phyloP scores from a whole-genome alignment of 805 yeast species.

The Metschnikowia dekortorum region DNA sequence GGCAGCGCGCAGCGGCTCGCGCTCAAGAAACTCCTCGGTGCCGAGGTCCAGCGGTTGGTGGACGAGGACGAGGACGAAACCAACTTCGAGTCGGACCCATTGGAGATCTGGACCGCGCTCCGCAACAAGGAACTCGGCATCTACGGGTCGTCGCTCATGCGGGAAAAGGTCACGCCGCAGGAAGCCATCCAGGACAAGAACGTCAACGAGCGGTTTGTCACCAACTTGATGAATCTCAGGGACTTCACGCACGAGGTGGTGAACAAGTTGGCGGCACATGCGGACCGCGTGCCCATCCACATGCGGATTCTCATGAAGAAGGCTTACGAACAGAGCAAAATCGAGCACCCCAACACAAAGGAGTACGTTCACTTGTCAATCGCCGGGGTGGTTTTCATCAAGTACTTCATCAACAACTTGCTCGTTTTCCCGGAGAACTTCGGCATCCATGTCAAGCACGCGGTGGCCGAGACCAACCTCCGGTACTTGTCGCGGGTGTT shows the following conservation, averaged over 20 bases:
- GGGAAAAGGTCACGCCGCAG: slow-evolving; percentile 45
- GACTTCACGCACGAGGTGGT: slow-evolving; percentile 63
- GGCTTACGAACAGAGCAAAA: slow-evolving; percentile 36
- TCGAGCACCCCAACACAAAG: slow-evolving; percentile 52
- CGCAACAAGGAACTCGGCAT: slow-evolving; percentile 33
- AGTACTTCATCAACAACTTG: slow-evolving; percentile 45
- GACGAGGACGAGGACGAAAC: slow-evolving; percentile 48
- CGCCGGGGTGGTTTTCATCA: slow-evolving; percentile 62
- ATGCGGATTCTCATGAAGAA: slow-evolving; percentile 32
- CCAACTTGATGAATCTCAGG: slow-evolving; percentile 69
- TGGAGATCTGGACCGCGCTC: slow-evolving; percentile 45
- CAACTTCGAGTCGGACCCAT: slow-evolving; percentile 80
- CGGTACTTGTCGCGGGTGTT: slow-evolving; percentile 53
- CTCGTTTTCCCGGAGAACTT: slow-evolving; percentile 52
- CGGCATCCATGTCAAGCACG: slow-evolving; percentile 42
- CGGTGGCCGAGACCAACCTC: slow-evolving; percentile 46
- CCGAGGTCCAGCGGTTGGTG: slow-evolving; percentile 32
- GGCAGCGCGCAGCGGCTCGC: slow-evolving; percentile 46
- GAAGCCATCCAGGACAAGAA: slow-evolving; percentile 74
- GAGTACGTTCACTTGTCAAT: slow-evolving; percentile 60
- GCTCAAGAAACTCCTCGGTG: slow-evolving; percentile 39
- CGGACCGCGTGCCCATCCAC: slow-evolving; percentile 37
- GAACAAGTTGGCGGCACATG: slow-evolving; percentile 42
- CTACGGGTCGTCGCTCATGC: slow-evolving; percentile 31
- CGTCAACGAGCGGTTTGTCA: slow-evolving; percentile 66